Evolutionary conservation across 768 basidiomycete species (phyloP).

Genomic region (Lentinus brumalis): DNA sequence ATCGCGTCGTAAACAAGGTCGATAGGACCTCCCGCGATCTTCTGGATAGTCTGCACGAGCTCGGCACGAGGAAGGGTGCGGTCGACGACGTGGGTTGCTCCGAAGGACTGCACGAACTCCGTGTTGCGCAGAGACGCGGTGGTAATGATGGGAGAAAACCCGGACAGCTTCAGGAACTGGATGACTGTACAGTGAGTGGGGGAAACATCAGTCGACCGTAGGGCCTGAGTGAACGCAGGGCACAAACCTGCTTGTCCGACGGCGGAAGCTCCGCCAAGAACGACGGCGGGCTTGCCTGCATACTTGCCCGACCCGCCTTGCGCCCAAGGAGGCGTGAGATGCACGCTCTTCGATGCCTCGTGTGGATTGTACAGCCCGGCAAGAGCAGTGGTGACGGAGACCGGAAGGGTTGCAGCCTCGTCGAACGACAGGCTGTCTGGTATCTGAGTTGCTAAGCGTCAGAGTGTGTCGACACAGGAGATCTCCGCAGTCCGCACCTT

Average conservation of each 20-base stretch:
- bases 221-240: background rate
- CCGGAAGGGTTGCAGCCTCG: constrained; percentile 8
- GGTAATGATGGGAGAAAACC: constrained; percentile 30
- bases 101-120: constrained; percentile 15
- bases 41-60: background rate
- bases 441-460: constrained; percentile 2
- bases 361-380: constrained; percentile 2
- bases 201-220: background rate
- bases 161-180: constrained; percentile 28
- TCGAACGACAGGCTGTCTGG: constrained; percentile 13
- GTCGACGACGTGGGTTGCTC: constrained; percentile 28
- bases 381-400: constrained; percentile 8
- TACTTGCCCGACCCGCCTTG: constrained; percentile 12
- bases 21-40: constrained; percentile 15
- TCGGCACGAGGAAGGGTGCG: constrained; percentile 16
- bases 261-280: constrained; percentile 30
- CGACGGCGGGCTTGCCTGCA: constrained; percentile 21
- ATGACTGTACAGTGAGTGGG: constrained; percentile 10
- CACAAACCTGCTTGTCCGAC: constrained; percentile 33
- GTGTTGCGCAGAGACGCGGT: constrained; percentile 27
- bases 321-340: constrained; percentile 12
- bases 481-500: constrained; percentile 10
- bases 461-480: background rate
- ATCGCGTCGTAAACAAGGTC: constrained; percentile 24
- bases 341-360: background rate